Conservation (phyloP, 495 filamentous ascomycete species). For the Penicillium paxilli region DNA sequence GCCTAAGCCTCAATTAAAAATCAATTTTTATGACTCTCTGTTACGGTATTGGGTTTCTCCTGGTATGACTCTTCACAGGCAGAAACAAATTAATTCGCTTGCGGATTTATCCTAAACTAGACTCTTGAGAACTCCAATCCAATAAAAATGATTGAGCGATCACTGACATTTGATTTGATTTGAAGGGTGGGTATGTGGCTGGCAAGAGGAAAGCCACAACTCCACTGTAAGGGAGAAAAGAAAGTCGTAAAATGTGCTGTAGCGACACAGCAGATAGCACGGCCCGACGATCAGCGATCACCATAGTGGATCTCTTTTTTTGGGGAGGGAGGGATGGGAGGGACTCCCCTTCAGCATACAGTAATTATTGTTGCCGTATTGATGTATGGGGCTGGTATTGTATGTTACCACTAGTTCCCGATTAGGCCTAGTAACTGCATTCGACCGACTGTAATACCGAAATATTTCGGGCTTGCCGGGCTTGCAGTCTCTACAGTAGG, state of each 20-base stretch:
- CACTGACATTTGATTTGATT: background rate
- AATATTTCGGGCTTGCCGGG: conserved; percentile 6
- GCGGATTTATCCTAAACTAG: background rate
- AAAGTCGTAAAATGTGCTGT: background rate
- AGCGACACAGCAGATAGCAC: background rate
- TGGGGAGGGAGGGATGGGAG: background rate
- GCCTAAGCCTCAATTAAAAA: conserved; percentile 5
- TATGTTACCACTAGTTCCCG: background rate
- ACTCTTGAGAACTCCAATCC: background rate
- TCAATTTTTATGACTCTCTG: no score
- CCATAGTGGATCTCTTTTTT: background rate
- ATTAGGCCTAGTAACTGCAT: conserved; percentile 4
- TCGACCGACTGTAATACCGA: conserved; percentile 8
- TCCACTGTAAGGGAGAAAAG: background rate
- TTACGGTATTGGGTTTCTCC: no score
- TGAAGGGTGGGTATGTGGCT: conserved; percentile 6
- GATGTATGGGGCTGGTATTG: background rate
- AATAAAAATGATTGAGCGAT: background rate
- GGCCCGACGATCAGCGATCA: background rate
- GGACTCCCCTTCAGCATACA: no score
- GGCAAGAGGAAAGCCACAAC: conserved; percentile 1
- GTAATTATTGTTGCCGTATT: background rate
- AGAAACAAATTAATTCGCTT: background rate
- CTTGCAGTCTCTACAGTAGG: background rate
- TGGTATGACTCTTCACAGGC: background rate